A percentile compares a stretch with the other conserved stretches of the same genome.
phyloP scores from a whole-genome alignment of 1,139 yeast species.

The Spencermartinsiella ligniputridi region DNA sequence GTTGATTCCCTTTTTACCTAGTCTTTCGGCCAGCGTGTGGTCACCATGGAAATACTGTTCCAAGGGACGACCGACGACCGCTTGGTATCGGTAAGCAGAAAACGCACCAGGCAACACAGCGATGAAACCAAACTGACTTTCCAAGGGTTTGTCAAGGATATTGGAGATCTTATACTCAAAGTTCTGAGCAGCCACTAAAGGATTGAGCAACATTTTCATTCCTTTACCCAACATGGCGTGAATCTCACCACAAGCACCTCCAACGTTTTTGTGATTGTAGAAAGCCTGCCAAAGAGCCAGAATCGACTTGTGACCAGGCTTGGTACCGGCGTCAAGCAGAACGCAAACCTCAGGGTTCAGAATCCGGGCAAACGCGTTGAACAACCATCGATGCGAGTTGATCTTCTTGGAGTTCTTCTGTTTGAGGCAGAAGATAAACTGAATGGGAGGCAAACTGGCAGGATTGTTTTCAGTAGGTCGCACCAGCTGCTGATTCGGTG shows the following conservation, averaged over 20 bases:
- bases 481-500: conserved; percentile 46
- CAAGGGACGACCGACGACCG: conserved; percentile 52
- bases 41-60: conserved; percentile 92
- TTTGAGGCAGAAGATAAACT: conserved; percentile 79
- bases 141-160: conserved; percentile 90
- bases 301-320: conserved; percentile 79
- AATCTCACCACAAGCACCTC: conserved; percentile 97
- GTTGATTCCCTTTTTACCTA: conserved; percentile 45
- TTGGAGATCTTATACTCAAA: conserved; percentile 95
- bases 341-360: conserved; percentile 83
- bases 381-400: conserved; percentile 94
- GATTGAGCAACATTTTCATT: conserved; percentile 68
- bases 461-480: conserved; percentile 57
- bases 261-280: conserved; percentile 90
- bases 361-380: conserved; percentile 85
- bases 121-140: conserved; percentile 87
- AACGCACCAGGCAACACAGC: conserved; percentile 94
- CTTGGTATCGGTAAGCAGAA: conserved; percentile 62
- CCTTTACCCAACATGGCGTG: conserved; percentile 92
- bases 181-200: conserved; percentile 92
- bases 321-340: conserved; percentile 90
- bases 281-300: conserved; percentile 95
- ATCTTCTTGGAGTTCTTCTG: conserved; percentile 88
- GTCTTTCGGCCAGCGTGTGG: conserved; percentile 42
- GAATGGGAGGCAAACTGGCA: conserved; percentile 69